phyloP scores from a whole-genome alignment of 352 stramenopile genomes.

The Globisporangium barbulae region DNA sequence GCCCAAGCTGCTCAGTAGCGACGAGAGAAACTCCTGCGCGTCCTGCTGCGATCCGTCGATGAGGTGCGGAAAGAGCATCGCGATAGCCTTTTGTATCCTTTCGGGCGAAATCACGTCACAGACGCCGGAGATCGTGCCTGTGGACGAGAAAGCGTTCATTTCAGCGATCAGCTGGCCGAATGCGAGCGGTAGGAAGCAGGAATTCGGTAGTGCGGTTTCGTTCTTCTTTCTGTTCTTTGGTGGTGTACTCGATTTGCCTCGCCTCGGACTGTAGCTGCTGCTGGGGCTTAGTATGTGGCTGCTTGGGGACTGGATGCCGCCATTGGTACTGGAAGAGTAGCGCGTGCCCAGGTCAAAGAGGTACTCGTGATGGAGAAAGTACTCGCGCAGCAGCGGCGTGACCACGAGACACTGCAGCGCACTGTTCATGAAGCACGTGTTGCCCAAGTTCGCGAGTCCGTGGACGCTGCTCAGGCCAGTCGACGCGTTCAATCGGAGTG shows the following conservation, averaged over 20 bases:
- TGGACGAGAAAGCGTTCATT: constrained; percentile 34
- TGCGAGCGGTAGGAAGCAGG: constrained; percentile 36
- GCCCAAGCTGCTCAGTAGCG: constrained; percentile 90
- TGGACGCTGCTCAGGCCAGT: constrained; percentile 78
- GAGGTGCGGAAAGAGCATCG: constrained; percentile 85
- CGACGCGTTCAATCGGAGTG: constrained; percentile 14
- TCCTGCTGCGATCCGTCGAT: constrained; percentile 93
- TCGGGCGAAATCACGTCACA: constrained; percentile 49
- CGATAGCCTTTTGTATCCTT: constrained; percentile 74
- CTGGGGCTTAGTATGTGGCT: not conserved
- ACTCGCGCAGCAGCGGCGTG: constrained; percentile 87
- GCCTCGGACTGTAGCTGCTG: not conserved
- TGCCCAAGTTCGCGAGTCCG: constrained; percentile 73
- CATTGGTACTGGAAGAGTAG: constrained; percentile 21
- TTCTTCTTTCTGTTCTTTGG: not conserved
- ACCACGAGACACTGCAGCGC: constrained; percentile 90
- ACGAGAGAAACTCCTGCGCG: constrained; percentile 93
- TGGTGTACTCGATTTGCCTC: not conserved
- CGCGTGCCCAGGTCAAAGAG: constrained; percentile 81
- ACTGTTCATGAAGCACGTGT: constrained; percentile 85
- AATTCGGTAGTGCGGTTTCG: not conserved
- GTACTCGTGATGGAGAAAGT: constrained; percentile 88
- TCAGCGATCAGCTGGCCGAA: constrained; percentile 84
- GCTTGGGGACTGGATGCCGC: constrained; percentile 8
- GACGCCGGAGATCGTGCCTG: constrained; percentile 22